Conservation (phyloP, 495 filamentous ascomycete species). For the Penicillium pulvis region DNA sequence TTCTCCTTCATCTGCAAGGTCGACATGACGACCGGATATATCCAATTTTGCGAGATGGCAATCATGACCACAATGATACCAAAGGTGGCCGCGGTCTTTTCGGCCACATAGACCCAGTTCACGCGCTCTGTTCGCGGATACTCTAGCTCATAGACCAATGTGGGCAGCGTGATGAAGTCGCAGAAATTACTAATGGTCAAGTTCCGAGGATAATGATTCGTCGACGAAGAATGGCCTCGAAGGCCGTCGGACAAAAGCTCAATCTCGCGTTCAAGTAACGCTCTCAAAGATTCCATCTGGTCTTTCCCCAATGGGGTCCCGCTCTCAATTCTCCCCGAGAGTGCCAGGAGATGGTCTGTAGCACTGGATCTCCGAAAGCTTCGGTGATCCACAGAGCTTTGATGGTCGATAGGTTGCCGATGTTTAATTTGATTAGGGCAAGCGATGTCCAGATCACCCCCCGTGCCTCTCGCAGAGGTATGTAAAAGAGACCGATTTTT, state of each 20-base stretch:
- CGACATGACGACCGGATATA: slow-evolving; percentile 68
- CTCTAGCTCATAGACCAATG: slow-evolving; percentile 74
- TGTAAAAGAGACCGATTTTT: neutral
- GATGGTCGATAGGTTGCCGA: neutral
- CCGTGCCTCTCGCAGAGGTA: slow-evolving; percentile 6
- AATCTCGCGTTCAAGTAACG: slow-evolving; percentile 62
- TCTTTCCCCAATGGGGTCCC: slow-evolving; percentile 57
- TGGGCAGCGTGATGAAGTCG: slow-evolving; percentile 72
- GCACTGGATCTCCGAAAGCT: slow-evolving; percentile 9
- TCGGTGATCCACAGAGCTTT: slow-evolving; percentile 5
- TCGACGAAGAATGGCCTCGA: slow-evolving; percentile 50
- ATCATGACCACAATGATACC: slow-evolving; percentile 56
- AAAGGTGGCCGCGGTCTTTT: slow-evolving; percentile 68
- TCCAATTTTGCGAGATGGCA: slow-evolving; percentile 50
- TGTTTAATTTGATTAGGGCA: slow-evolving; percentile 5
- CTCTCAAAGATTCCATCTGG: slow-evolving; percentile 60
- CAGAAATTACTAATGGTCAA: slow-evolving; percentile 65
- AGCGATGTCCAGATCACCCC: slow-evolving; percentile 9
- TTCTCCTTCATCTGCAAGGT: slow-evolving; percentile 64
- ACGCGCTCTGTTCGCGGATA: slow-evolving; percentile 70
- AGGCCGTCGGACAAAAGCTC: slow-evolving; percentile 64
- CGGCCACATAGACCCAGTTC: slow-evolving; percentile 70
- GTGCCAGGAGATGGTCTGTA: slow-evolving; percentile 50
- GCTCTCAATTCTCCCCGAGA: slow-evolving; percentile 57
- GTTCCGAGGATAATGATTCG: slow-evolving; percentile 64